phyloP scores from a whole-genome alignment of 371 early-diverging fungal species.

The Agmasoma carcini region DNA sequence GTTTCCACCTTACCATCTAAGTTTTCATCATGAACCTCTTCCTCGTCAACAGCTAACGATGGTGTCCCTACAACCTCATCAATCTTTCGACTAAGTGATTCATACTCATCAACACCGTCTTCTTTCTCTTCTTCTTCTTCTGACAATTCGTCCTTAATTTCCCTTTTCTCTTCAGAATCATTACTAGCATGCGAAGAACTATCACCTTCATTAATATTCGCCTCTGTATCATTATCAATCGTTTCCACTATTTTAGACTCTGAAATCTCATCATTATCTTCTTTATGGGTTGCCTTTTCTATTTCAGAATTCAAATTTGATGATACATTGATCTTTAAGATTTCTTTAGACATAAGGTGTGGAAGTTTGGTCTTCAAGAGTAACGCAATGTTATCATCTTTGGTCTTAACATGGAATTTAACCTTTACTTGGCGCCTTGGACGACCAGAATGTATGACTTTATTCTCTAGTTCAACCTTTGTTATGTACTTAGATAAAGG shows the following conservation, averaged over 20 bases:
- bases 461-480: background rate
- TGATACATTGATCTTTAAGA: too few relatives aligned
- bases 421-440: too few relatives aligned
- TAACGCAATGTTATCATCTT: too few relatives aligned
- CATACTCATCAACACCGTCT: constrained; percentile 44
- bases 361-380: too few relatives aligned
- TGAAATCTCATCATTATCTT: constrained; percentile 14
- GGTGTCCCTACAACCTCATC: too few relatives aligned
- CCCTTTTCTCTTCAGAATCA: constrained; percentile 8
- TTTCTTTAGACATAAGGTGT: too few relatives aligned
- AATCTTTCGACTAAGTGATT: constrained; percentile 43
- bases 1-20: constrained; percentile 46
- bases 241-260: background rate
- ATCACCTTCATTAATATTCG: constrained; percentile 11
- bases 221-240: background rate
- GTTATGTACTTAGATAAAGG: background rate
- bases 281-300: constrained; percentile 13
- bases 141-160: constrained; percentile 25
- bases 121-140: constrained; percentile 5
- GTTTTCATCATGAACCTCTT: too few relatives aligned
- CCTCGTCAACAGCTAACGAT: too few relatives aligned
- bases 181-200: too few relatives aligned
- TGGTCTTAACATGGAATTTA: too few relatives aligned
- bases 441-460: background rate
- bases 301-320: constrained; percentile 42